A percentile compares a stretch with the other conserved stretches of the same genome.
Evolutionary conservation across 2,329 filamentous ascomycete species (phyloP).

Genomic region (Ceratocystis lukuohia): DNA sequence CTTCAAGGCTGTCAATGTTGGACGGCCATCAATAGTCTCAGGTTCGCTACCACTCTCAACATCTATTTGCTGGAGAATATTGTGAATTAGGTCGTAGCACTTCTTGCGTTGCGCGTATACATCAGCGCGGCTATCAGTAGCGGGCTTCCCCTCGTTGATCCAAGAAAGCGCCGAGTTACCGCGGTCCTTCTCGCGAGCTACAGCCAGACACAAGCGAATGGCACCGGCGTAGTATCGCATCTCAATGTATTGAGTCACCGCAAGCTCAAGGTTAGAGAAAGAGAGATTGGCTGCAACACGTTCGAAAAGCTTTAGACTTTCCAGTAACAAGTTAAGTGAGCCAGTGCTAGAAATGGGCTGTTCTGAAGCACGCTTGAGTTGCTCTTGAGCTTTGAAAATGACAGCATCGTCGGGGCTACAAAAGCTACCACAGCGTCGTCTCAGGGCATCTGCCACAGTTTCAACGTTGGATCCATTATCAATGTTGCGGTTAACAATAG

Average conservation of each 20-base stretch:
- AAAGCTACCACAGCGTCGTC: conserved; percentile 87
- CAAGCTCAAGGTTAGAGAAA: conserved; percentile 63
- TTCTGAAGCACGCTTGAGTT: conserved; percentile 77
- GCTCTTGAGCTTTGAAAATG: conserved; percentile 96
- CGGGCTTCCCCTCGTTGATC: conserved; percentile 70
- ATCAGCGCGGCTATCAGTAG: conserved; percentile 52
- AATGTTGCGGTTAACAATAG: conserved; percentile 96
- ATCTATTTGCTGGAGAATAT: conserved; percentile 68
- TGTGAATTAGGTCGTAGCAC: conserved; percentile 80
- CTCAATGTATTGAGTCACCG: conserved; percentile 63
- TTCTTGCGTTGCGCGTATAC: conserved; percentile 58
- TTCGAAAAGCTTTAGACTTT: conserved; percentile 77
- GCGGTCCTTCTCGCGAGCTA: conserved; percentile 73
- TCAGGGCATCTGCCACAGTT: conserved; percentile 86
- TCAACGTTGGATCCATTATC: conserved; percentile 94
- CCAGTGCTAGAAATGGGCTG: conserved; percentile 60
- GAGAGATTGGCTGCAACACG: conserved; percentile 75
- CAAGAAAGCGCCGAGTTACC: conserved; percentile 75
- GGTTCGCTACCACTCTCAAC: conserved; percentile 53
- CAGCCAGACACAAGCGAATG: conserved; percentile 71
- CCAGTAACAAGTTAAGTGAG: conserved; percentile 67
- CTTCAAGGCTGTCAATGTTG: conserved; percentile 62
- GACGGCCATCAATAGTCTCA: conserved; percentile 62
- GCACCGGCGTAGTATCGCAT: conserved; percentile 89
- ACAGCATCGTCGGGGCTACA: conserved; percentile 95